phyloP scores from a whole-genome alignment of 2,329 filamentous ascomycete genomes.

The Nakataea oryzae region DNA sequence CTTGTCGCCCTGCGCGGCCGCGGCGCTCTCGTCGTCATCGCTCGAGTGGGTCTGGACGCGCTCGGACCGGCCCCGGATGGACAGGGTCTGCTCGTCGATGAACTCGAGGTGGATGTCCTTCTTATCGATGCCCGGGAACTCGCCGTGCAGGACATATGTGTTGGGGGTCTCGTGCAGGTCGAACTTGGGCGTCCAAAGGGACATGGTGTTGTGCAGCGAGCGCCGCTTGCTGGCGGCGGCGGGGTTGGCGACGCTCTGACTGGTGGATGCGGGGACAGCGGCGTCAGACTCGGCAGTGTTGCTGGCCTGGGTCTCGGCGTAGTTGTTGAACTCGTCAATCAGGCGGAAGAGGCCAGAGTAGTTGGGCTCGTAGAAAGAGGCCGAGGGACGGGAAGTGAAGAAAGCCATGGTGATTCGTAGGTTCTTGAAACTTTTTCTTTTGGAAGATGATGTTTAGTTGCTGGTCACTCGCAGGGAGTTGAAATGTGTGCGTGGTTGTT shows the following conservation, averaged over 20 bases:
- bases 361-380: conserved; percentile 19
- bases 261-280: background rate
- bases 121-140: conserved; percentile 66
- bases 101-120: conserved; percentile 70
- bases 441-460: too few species aligned
- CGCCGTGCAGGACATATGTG: conserved; percentile 67
- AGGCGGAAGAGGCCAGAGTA: conserved; percentile 44
- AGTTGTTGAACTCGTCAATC: conserved; percentile 52
- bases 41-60: conserved; percentile 43
- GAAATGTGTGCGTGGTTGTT: background rate
- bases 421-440: background rate
- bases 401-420: conserved; percentile 41
- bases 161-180: conserved; percentile 62
- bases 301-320: conserved; percentile 16
- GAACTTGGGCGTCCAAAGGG: conserved; percentile 65
- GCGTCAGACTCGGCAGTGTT: background rate
- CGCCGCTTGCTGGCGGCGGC: conserved; percentile 3
- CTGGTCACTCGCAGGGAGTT: background rate
- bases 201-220: conserved; percentile 14
- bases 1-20: conserved; percentile 19
- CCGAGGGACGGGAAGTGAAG: conserved; percentile 34
- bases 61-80: conserved; percentile 60
- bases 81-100: conserved; percentile 62
- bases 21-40: conserved; percentile 47
- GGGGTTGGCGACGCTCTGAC: background rate